These are phyloP conservation scores for Fusarium papillatum DNA, from an alignment of 2,329 filamentous ascomycete species.

Conservation along the genomic window DNA sequence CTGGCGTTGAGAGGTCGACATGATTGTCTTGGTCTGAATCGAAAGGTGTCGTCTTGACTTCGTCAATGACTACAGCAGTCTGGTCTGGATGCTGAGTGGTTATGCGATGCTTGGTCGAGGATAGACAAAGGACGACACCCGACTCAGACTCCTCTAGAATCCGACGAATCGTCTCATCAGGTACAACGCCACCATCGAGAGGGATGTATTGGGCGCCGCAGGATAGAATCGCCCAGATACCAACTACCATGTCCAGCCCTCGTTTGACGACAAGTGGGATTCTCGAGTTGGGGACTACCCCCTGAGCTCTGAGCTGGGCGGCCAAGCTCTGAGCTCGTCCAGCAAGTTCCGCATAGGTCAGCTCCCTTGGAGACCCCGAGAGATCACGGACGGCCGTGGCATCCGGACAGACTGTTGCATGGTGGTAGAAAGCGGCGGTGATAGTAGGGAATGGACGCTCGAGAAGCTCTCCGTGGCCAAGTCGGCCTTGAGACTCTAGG, in stretches of 20 bases:
- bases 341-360: constrained; percentile 62
- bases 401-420: constrained; percentile 53
- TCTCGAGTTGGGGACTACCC: constrained; percentile 59
- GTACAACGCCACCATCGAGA: constrained; percentile 67
- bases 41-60: constrained; percentile 7
- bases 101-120: constrained; percentile 52
- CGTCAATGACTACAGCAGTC: constrained; percentile 47
- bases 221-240: constrained; percentile 68
- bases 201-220: constrained; percentile 72
- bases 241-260: constrained; percentile 69
- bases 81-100: constrained; percentile 40
- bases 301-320: constrained; percentile 52
- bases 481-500: constrained; percentile 2
- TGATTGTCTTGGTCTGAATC: constrained; percentile 22
- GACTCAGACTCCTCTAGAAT: constrained; percentile 63
- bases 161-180: constrained; percentile 61
- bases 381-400: constrained; percentile 55
- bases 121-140: constrained; percentile 61
- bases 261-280: constrained; percentile 69
- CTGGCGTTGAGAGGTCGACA: constrained; percentile 50
- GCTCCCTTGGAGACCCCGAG: constrained; percentile 45
- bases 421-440: constrained; percentile 54
- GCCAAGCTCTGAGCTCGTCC: constrained; percentile 57
- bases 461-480: constrained; percentile 37
- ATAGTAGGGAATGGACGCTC: constrained; percentile 53